phyloP scores from a whole-genome alignment of 768 basidiomycete species.

The Sarcomyxa edulis region DNA sequence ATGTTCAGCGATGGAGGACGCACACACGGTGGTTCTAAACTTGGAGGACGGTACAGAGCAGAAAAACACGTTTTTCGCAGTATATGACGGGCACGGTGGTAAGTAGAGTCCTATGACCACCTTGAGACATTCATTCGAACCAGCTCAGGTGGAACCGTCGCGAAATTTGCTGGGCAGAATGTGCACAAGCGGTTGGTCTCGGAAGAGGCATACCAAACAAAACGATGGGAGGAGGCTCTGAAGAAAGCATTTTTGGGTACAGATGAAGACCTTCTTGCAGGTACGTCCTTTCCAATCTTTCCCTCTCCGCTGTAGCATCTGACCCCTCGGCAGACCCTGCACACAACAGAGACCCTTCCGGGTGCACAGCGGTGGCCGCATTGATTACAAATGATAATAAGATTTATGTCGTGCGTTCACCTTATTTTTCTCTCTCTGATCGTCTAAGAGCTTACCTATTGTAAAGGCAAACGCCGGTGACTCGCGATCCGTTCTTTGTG shows the following conservation, averaged over 20 bases:
- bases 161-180: slow-evolving; percentile 79
- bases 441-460: not conserved
- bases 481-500: slow-evolving; percentile 82
- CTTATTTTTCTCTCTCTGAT: slow-evolving; percentile 3
- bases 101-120: slow-evolving; percentile 18
- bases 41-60: slow-evolving; percentile 48
- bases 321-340: slow-evolving; percentile 56
- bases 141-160: slow-evolving; percentile 69
- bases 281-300: slow-evolving; percentile 35
- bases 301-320: slow-evolving; percentile 8
- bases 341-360: slow-evolving; percentile 88
- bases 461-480: slow-evolving; percentile 95
- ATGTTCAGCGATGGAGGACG: slow-evolving; percentile 98
- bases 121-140: slow-evolving; percentile 9
- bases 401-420: slow-evolving; percentile 67
- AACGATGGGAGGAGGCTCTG: slow-evolving; percentile 70
- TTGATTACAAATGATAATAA: slow-evolving; percentile 73
- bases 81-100: slow-evolving; percentile 99
- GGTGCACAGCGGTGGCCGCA: slow-evolving; percentile 92
- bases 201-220: slow-evolving; percentile 69
- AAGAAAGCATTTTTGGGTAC: slow-evolving; percentile 90
- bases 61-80: slow-evolving; percentile 84
- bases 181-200: slow-evolving; percentile 70
- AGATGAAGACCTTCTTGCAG: slow-evolving; percentile 87
- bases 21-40: slow-evolving; percentile 73